Evolutionary conservation across 768 basidiomycete genomes (phyloP), one percentile per base, ranked within the genome.

Genomic region (Tulasnella sp.): DNA sequence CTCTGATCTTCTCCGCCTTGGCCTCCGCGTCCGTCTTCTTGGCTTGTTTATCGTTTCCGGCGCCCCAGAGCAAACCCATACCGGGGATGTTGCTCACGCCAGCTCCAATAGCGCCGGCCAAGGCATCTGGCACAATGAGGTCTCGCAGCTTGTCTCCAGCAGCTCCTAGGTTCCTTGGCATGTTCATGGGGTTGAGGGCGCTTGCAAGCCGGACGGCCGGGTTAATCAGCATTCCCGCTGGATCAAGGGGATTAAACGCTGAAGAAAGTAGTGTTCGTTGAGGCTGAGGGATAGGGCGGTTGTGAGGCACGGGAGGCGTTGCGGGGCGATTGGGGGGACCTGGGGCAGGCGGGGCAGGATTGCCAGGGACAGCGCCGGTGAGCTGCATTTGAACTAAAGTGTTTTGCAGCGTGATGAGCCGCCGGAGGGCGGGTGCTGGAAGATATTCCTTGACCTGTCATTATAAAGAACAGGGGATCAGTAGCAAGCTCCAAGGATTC

Each of bases 41-140:
- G 44, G 48, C 58, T 34, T 81, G 81, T 64, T 80, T 83, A 83
- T 88, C 88, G 77, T 87, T 89, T 6, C 88, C 88, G 50, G 64
- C 78, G 34, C 78, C 82, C 77, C 82, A 81, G n/a, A 46, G 69
- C 89, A 60, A 87, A 88, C 76, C 81, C 81, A 44, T 24, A 28
- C 28, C 77, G 11, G 77, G 77, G 5, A 78, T n/a, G n/a, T 34
- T 84, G 83, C 76, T 84, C 81, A 80, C 82, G 75, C 81, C 83
- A 7, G 83, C 85, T 1, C 93, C 91, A 78, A 99, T 93, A 31
- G 96, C 90, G 44, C 91, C 90, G 41, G 95, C 96, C 20, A 99
- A 89, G 3, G 96, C 94, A 84, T 99, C 98, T 18, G 98, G 98
- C 11, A 98, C 87, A 83, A 99, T 97, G 76, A 99, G 88, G 85